Base-by-base conservation (phyloP, 2,329 filamentous ascomycete genomes). In the Fusarium subglutinans region DNA sequence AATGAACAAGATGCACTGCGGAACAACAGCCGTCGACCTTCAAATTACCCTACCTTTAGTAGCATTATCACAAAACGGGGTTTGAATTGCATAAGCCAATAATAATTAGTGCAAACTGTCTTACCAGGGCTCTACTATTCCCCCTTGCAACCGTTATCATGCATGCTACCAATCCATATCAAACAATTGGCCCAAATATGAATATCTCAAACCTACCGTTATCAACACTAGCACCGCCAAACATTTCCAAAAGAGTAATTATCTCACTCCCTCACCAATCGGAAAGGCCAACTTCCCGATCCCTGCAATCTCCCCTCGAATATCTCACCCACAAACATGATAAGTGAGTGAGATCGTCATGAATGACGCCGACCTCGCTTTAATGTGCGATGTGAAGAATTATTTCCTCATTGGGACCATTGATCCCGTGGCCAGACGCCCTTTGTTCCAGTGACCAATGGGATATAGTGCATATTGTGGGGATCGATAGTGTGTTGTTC, bases 361-460 rank as follows among this genome's bases (percentile, higher is more conserved):
- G 43, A 40, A 33, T 41, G 33, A 51, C 60, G 47, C 63, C 63
- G 67, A 71, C 58, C 57, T 54, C 66, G 68, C 50, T 45, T 37
- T 57, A 38, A 71, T 71, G 68, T 70, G 63, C 40, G 66, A 51
- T 44, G 57, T 71, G 68, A 45, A 53, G 50, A 66, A 40, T 64
- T 41, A 43, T 61, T 71, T 53, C 68, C 68, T 26, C 24, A 70
- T 59, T 35, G 48, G 68, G 63, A 30, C 2, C 44, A 8, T 4
- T 40, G 63, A 37, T 24, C 58, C 57, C 66, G 60, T 70, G 66
- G 60, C 28, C 66, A 43, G 45, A 66, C 59, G 60, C 43, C 33
- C 33, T 53, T 33, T 47, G 40, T n/a, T 44, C 14, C 4, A 15
- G 6, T 26, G 40, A 13, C 38, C 38, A 43, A 55, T 61, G 44